Base-by-base conservation (phyloP, 352 stramenopile genomes). In the Pythium scleroteichum region DNA sequence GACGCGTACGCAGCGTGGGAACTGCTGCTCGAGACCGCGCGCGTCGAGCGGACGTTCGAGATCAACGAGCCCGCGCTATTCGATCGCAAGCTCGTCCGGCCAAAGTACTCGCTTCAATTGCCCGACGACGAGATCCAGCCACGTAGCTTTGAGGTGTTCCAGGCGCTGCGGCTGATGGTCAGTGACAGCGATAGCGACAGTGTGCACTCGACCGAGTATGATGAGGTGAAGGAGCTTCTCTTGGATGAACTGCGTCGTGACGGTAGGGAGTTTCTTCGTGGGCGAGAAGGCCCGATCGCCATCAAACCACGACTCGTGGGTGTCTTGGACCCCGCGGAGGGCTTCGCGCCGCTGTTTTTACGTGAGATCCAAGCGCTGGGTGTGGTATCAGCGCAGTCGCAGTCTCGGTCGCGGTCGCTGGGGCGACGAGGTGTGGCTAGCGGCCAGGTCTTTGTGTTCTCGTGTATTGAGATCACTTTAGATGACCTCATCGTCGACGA, bases 1-100 rank as follows among this genome's bases (percentile, higher is more conserved):
- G 22, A 41, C 26, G 24, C 17, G 3, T 13, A n/a, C 4, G 26
- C 26, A 6, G 35, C 35, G 12, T 59, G 51, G 51, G 4, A 10
- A 14, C n/a, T 59, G 16, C 23, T 59, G 51, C 38, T 49, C 17
- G 51, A 48, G 12, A 39, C n/a, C 12, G 24, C 38, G 3, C 20
- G 23, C 8, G 39, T 59, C 10, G 23, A 59, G 12, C 22, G 39
- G 1, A 40, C 38, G 0, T 59, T 59, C 26, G 14, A n/a, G 22
- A 40, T 49, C 39, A 49, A 59, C 38, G 23, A 59, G n/a, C 2
- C 51, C 2, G 23, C 26, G 38, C 39, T 59, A 5, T 49, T 59
- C 6, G 38, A 58, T 16, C 17, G 27, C 14, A 29, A 19, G 17
- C 14, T 4, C 7, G 35, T 10, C 20, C 20, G 19, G 4, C 50